Conservation (phyloP, 2,329 filamentous ascomycete genomes). For the Fusarium kyushuense region DNA sequence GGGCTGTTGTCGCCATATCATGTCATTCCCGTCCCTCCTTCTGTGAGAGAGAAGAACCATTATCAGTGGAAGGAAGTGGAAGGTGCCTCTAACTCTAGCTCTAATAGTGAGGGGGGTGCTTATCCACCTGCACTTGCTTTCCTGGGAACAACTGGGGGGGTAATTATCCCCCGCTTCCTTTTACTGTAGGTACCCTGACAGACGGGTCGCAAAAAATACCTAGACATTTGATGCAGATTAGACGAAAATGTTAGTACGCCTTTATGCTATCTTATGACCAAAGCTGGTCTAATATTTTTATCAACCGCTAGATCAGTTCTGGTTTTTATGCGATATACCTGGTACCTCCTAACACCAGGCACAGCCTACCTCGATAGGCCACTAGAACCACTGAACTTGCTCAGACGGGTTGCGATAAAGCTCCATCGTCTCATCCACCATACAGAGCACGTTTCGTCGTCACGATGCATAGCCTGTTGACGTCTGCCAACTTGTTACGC, state of each 20-base stretch:
- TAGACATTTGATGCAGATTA: too few species aligned
- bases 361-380: slow-evolving; percentile 20
- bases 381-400: slow-evolving; percentile 13
- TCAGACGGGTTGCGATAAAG: slow-evolving; percentile 9
- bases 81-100: not conserved
- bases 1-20: not conserved
- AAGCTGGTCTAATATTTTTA: too few species aligned
- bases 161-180: slow-evolving; percentile 2
- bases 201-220: too few species aligned
- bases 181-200: slow-evolving; percentile 13
- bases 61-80: not conserved
- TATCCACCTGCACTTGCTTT: slow-evolving; percentile 2
- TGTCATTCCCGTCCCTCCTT: not conserved
- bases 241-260: too few species aligned
- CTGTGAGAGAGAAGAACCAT: not conserved
- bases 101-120: not conserved
- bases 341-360: slow-evolving; percentile 17
- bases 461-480: slow-evolving; percentile 37
- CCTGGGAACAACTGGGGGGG: not conserved
- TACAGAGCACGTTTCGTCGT: slow-evolving; percentile 44
- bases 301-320: too few species aligned
- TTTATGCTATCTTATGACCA: too few species aligned
- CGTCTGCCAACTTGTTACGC: slow-evolving; percentile 33
- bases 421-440: slow-evolving; percentile 46
- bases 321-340: too few species aligned